Evolutionary conservation across 2,329 filamentous ascomycete species (phyloP).

Genomic region (Madurella mycetomatis): DNA sequence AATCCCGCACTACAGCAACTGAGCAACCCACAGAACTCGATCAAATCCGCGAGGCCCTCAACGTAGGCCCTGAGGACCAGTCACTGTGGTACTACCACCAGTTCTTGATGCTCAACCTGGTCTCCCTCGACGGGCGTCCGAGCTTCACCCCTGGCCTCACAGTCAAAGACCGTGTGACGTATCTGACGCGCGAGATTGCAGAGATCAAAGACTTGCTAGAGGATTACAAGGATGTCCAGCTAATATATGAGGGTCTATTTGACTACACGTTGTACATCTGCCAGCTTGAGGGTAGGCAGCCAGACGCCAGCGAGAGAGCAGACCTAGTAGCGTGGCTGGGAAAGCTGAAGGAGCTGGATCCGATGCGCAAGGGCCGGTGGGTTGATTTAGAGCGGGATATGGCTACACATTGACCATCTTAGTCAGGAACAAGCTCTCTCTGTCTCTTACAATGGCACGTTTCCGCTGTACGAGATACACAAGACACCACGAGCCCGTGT

Average conservation of each 20-base stretch:
- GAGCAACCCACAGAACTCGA: constrained; percentile 55
- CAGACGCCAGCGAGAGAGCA: constrained; percentile 35
- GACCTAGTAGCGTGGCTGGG: constrained; percentile 56
- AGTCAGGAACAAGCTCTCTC: too few species aligned
- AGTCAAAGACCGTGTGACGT: constrained; percentile 56
- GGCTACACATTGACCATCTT: not conserved
- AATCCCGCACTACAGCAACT: constrained; percentile 22
- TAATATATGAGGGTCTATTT: constrained; percentile 83
- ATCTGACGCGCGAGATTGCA: constrained; percentile 67
- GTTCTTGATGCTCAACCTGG: constrained; percentile 70
- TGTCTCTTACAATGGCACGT: too few species aligned
- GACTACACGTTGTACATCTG: constrained; percentile 63
- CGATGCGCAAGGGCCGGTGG: constrained; percentile 72
- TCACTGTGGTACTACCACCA: constrained; percentile 97
- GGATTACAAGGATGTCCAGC: constrained; percentile 62
- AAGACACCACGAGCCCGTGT: too few species aligned
- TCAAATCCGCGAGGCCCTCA: constrained; percentile 71
- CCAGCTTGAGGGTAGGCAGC: constrained; percentile 45
- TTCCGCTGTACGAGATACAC: too few species aligned
- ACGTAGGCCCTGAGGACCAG: constrained; percentile 88
- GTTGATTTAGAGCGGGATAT: constrained; percentile 56
- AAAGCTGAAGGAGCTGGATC: constrained; percentile 66
- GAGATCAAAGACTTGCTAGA: constrained; percentile 63
- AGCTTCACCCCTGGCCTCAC: constrained; percentile 63
- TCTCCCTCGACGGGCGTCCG: constrained; percentile 43